Conservation (phyloP, 805 yeast species). For the Candida ulmi region DNA sequence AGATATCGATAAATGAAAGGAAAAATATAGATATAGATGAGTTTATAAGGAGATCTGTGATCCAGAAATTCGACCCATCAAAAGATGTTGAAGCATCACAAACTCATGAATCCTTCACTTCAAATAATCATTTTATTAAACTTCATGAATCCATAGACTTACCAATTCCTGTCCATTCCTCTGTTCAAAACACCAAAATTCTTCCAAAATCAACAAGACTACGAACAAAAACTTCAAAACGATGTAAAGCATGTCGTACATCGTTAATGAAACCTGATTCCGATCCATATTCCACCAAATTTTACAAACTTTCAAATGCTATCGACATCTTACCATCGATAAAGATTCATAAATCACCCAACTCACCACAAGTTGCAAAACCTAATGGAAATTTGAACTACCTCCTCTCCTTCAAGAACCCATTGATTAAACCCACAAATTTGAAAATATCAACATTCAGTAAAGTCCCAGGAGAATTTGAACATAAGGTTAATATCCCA, state of each 20-base stretch:
- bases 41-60: conserved; percentile 9
- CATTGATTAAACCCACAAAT: conserved; percentile 6
- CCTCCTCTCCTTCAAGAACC: conserved; percentile 14
- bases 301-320: conserved; percentile 23
- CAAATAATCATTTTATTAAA: background rate
- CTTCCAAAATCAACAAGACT: conserved; percentile 17
- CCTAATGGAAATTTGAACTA: background rate
- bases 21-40: conserved; percentile 8
- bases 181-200: background rate
- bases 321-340: conserved; percentile 19
- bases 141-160: conserved; percentile 3
- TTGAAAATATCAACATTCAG: conserved; percentile 13
- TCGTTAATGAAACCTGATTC: conserved; percentile 23
- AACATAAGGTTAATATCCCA: conserved; percentile 12
- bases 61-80: conserved; percentile 4
- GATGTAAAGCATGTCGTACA: conserved; percentile 24
- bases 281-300: conserved; percentile 19
- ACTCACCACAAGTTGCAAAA: background rate
- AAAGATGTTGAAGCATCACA: background rate
- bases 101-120: background rate
- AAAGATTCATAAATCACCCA: conserved; percentile 4
- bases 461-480: conserved; percentile 1
- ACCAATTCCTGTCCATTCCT: background rate
- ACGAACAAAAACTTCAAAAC: conserved; percentile 16
- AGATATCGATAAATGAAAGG: conserved; percentile 4